These are phyloP conservation scores for Cercospora sp. DNA, from an alignment of 2,329 filamentous ascomycete species.

Conservation along the genomic window DNA sequence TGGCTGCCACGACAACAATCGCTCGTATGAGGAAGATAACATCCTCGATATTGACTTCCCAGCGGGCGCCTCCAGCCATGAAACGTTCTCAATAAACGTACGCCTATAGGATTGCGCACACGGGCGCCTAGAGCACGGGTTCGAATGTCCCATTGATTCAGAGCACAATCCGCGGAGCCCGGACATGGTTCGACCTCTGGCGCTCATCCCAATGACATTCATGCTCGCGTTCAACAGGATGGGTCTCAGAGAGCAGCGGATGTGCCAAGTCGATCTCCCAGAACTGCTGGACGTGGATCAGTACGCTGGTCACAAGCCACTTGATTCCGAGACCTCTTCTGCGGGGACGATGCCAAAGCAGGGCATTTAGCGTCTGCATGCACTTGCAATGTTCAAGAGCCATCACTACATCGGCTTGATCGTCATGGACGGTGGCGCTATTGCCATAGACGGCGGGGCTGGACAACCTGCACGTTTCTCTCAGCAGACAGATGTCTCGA, in stretches of 20 bases:
- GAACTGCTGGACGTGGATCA: not conserved
- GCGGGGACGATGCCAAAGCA: not conserved
- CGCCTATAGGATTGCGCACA: not conserved
- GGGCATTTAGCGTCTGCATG: not conserved
- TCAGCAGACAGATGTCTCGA: not conserved
- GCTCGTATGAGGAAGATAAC: not conserved
- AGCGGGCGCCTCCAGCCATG: not conserved
- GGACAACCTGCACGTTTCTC: not conserved
- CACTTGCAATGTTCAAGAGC: not conserved
- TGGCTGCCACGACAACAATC: not conserved
- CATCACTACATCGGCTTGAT: not conserved
- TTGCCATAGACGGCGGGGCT: not conserved
- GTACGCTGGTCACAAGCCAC: no score
- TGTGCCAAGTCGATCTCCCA: not conserved
- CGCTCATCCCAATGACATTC: not conserved
- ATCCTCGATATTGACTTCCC: not conserved
- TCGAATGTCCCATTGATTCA: not conserved
- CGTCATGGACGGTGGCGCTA: not conserved
- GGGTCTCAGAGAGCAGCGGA: not conserved
- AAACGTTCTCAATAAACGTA: not conserved
- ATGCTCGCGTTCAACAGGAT: not conserved
- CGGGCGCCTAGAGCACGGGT: not conserved
- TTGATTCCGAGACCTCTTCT: not conserved
- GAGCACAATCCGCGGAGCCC: not conserved
- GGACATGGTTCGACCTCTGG: not conserved